phyloP scores from a whole-genome alignment of 2,329 filamentous ascomycete genomes.

The Monilinia fructigena region DNA sequence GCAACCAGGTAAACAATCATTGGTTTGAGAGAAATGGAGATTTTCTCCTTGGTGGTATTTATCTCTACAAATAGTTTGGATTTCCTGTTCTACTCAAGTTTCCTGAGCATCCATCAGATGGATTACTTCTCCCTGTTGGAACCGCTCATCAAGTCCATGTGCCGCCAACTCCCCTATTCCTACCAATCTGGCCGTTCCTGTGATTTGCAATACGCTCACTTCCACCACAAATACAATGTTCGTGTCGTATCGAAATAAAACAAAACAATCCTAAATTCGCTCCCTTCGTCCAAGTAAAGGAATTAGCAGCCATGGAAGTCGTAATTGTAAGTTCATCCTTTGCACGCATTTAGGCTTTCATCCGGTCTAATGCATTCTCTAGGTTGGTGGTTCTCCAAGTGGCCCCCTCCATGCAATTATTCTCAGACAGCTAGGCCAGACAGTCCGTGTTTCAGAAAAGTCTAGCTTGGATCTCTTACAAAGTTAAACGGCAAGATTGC shows the following conservation, averaged over 20 bases:
- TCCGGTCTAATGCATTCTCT: background rate
- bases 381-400: background rate
- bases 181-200: too few relatives aligned
- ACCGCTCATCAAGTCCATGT: too few relatives aligned
- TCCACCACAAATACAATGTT: background rate
- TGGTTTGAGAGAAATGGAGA: too few relatives aligned
- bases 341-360: background rate
- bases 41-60: too few relatives aligned
- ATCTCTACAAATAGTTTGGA: too few relatives aligned
- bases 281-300: background rate
- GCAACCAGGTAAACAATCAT: too few relatives aligned
- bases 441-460: background rate
- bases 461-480: background rate
- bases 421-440: background rate
- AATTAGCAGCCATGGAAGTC: constrained; percentile 5
- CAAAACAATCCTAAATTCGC: background rate
- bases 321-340: constrained; percentile 6
- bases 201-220: too few relatives aligned
- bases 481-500: background rate
- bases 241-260: background rate
- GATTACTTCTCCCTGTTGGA: too few relatives aligned
- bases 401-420: constrained; percentile 6
- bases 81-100: too few relatives aligned
- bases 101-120: too few relatives aligned
- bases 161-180: too few relatives aligned